phyloP scores from a whole-genome alignment of 2,329 filamentous ascomycete species.

The Clarireedia paspali region DNA sequence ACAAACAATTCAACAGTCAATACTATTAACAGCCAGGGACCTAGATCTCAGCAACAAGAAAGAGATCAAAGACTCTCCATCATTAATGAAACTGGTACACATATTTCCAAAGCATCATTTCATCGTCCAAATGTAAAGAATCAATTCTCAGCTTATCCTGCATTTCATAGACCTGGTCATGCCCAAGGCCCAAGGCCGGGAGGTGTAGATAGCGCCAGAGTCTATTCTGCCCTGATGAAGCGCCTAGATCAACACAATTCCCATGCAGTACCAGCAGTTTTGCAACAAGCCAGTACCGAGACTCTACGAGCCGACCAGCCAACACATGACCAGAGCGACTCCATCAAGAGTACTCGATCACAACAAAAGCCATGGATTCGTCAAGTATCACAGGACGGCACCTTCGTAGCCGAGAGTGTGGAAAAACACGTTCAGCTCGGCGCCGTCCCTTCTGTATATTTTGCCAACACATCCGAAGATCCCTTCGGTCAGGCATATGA shows the following conservation, averaged over 20 bases:
- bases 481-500: slow-evolving; percentile 18
- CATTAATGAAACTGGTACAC: slow-evolving; percentile 49
- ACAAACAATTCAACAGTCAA: slow-evolving; percentile 50
- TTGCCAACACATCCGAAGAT: slow-evolving; percentile 9
- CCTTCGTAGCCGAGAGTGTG: background rate
- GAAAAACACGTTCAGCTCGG: slow-evolving; percentile 7
- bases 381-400: slow-evolving; percentile 17
- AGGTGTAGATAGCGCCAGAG: slow-evolving; percentile 46
- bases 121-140: slow-evolving; percentile 23
- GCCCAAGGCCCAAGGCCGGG: slow-evolving; percentile 11
- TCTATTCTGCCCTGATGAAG: slow-evolving; percentile 59
- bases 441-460: slow-evolving; percentile 9
- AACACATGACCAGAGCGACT: slow-evolving; percentile 12
- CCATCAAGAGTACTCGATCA: slow-evolving; percentile 11
- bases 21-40: slow-evolving; percentile 37
- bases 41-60: slow-evolving; percentile 26
- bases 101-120: slow-evolving; percentile 35
- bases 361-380: slow-evolving; percentile 20
- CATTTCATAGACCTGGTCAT: slow-evolving; percentile 13
- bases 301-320: slow-evolving; percentile 9
- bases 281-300: slow-evolving; percentile 17
- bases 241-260: slow-evolving; percentile 37
- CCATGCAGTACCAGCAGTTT: slow-evolving; percentile 16
- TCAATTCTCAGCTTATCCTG: slow-evolving; percentile 24
- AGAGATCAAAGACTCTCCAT: slow-evolving; percentile 55